A percentile compares a stretch with the other conserved stretches of the same genome.
Evolutionary conservation across 306 rosid species (phyloP).

Genomic region (Cicer pinnatifidum): DNA sequence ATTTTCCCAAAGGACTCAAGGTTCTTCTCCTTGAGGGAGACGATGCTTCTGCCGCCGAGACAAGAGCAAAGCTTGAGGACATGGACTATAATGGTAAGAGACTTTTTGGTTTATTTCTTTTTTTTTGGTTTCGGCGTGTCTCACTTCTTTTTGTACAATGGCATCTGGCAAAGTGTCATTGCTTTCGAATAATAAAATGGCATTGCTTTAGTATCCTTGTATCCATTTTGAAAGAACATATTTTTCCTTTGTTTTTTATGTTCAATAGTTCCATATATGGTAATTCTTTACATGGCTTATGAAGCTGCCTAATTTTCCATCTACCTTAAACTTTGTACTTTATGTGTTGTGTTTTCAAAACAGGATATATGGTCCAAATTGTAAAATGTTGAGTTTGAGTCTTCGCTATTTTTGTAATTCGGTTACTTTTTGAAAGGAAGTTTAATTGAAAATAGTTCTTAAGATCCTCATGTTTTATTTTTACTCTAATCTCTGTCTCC

Average conservation of each 20-base stretch:
- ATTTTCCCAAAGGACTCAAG: slow-evolving; percentile 87
- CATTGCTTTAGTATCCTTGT: slow-evolving; percentile 37
- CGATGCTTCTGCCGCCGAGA: slow-evolving; percentile 62
- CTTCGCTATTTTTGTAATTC: slow-evolving; percentile 21
- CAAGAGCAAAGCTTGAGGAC: slow-evolving; percentile 79
- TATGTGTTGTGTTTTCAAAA: slow-evolving; percentile 11
- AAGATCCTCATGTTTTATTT: slow-evolving; percentile 23
- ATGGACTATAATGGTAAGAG: slow-evolving; percentile 83
- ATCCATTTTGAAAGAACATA: slow-evolving; percentile 14
- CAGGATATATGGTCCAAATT: slow-evolving; percentile 37
- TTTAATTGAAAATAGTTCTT: slow-evolving; percentile 30
- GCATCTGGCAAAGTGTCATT: slow-evolving; percentile 44
- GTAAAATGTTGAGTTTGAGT: slow-evolving; percentile 9
- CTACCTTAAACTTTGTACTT: slow-evolving; percentile 24
- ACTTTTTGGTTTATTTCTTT: slow-evolving; percentile 36
- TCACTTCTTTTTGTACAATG: slow-evolving; percentile 27
- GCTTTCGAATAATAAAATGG: slow-evolving; percentile 21
- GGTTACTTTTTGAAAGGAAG: slow-evolving; percentile 14
- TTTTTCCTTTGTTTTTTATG: background rate
- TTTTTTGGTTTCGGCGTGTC: background rate
- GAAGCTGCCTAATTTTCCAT: slow-evolving; percentile 27
- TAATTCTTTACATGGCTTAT: slow-evolving; percentile 30
- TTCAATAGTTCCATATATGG: slow-evolving; percentile 16
- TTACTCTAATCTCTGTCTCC: slow-evolving; percentile 10
- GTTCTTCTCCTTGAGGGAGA: slow-evolving; percentile 91